Evolutionary conservation across 352 stramenopile genomes (phyloP).

Genomic region (Pythium grandisporangium): DNA sequence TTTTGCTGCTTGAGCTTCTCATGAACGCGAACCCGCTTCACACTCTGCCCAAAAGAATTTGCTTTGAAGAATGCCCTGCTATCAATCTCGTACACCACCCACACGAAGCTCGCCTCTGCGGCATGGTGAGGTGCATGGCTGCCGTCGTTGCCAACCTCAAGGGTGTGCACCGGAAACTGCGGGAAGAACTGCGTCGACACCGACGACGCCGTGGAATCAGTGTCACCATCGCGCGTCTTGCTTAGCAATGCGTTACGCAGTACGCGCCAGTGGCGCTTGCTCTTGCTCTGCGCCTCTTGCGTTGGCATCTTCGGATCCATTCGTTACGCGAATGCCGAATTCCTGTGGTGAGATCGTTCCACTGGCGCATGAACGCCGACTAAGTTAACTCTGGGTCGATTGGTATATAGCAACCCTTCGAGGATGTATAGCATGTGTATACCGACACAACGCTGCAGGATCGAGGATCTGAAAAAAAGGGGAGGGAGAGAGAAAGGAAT

Average conservation of each 20-base stretch:
- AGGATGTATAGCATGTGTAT: no score
- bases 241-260: slow-evolving; percentile 50
- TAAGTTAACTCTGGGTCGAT: no score
- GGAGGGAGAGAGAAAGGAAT: slow-evolving; percentile 6
- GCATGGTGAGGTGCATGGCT: not conserved
- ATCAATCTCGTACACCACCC: slow-evolving; percentile 39
- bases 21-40: slow-evolving; percentile 32
- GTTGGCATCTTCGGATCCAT: not conserved
- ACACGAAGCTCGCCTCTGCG: slow-evolving; percentile 29
- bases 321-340: no score
- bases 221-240: slow-evolving; percentile 13
- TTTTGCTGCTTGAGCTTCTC: slow-evolving; percentile 54
- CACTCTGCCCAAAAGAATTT: not conserved
- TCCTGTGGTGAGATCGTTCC: no score
- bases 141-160: not conserved
- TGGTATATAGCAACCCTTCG: no score
- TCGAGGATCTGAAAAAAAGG: slow-evolving; percentile 4
- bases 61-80: slow-evolving; percentile 1
- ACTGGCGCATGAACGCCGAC: no score
- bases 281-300: slow-evolving; percentile 16
- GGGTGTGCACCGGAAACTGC: slow-evolving; percentile 17
- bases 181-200: slow-evolving; percentile 60
- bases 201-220: slow-evolving; percentile 36
- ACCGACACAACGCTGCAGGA: slow-evolving; percentile 11
- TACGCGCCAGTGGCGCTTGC: slow-evolving; percentile 54